These are phyloP conservation scores for Neostapfia colusana DNA, from an alignment of 176 grass and related monocot genomes.

Conservation along the genomic window DNA sequence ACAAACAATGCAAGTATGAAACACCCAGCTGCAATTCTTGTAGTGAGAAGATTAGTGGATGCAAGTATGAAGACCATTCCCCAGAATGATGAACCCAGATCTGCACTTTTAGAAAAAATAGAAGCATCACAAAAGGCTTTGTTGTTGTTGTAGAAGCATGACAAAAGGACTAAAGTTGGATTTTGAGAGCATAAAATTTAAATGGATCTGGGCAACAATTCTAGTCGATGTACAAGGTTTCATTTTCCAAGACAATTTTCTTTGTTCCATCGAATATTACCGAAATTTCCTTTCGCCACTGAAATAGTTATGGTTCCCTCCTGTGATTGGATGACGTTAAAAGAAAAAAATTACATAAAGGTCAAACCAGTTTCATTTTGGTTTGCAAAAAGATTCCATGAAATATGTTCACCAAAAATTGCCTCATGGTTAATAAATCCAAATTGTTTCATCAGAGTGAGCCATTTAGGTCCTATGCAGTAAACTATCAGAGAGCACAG, in stretches of 20 bases:
- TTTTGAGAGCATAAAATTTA: conserved; percentile 11
- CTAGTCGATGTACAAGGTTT: not conserved
- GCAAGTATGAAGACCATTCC: conserved; percentile 98
- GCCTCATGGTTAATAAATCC: not conserved
- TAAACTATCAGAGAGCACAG: conserved; percentile 1
- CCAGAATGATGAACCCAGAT: conserved; percentile 99
- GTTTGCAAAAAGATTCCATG: not conserved
- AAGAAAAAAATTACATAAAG: conserved; percentile 22
- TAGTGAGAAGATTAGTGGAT: conserved; percentile 84
- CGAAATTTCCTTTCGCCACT: not conserved
- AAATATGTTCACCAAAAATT: not conserved
- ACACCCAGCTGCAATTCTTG: conserved; percentile 84
- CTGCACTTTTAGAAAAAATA: conserved; percentile 48
- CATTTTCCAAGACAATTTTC: not conserved
- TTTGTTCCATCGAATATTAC: not conserved
- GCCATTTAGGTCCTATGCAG: not conserved
- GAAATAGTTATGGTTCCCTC: not conserved
- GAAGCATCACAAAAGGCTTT: conserved; percentile 2
- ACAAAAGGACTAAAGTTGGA: conserved; percentile 9
- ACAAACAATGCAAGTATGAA: conserved; percentile 88
- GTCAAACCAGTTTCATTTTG: not conserved
- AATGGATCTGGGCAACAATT: not conserved
- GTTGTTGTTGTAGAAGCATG: no score
- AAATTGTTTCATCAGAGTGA: not conserved
- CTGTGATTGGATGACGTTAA: not conserved